Percentiles rank a stretch among this genome's conserved stretches.
Evolutionary conservation across 495 filamentous ascomycete genomes (phyloP).

Genomic region (Daldinia decipiens): DNA sequence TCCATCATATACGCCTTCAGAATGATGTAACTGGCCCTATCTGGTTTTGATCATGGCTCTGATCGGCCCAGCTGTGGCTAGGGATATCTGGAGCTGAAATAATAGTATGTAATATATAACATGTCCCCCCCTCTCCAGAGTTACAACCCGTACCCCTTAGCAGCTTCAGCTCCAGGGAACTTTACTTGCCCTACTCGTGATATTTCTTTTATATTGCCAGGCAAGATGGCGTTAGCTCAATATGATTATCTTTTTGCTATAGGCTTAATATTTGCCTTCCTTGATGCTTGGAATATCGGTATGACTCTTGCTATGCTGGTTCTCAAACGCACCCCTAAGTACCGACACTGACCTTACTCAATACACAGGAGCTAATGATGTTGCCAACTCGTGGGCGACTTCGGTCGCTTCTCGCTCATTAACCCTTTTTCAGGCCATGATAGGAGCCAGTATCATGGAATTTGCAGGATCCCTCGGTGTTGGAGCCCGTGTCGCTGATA

Average conservation of each 20-base stretch:
- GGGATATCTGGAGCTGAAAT: background rate
- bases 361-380: constrained; percentile 69
- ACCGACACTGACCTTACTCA: background rate
- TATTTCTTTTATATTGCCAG: background rate
- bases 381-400: constrained; percentile 80
- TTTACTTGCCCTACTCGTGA: background rate
- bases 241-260: constrained; percentile 79
- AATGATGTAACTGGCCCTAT: constrained; percentile 15
- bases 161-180: constrained; percentile 13
- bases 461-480: constrained; percentile 71
- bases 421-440: constrained; percentile 73
- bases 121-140: background rate
- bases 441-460: constrained; percentile 73
- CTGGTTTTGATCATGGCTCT: background rate
- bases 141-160: background rate
- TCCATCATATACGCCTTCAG: background rate
- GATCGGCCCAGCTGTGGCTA: background rate
- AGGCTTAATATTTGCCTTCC: constrained; percentile 78
- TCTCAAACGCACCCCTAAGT: background rate
- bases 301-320: constrained; percentile 32
- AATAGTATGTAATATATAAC: constrained; percentile 10
- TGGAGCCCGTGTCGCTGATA: constrained; percentile 71
- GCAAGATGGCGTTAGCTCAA: constrained; percentile 59
- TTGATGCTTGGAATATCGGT: constrained; percentile 77
- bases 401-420: constrained; percentile 75